These are phyloP conservation scores for Lentithecium fluviatile DNA, from an alignment of 495 filamentous ascomycete species.

Conservation along the genomic window DNA sequence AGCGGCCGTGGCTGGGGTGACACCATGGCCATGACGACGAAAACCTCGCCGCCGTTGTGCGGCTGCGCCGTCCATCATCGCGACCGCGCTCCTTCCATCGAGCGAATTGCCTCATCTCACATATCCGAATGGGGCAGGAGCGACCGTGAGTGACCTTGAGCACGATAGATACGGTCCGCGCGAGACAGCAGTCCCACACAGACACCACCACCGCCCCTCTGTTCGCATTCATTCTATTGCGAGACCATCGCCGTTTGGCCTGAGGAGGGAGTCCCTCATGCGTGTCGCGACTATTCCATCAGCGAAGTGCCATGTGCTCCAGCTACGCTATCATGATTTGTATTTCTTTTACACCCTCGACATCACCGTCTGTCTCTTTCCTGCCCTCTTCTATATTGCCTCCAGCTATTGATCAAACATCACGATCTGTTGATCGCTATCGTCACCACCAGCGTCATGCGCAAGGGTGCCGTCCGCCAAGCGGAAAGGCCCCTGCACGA, in stretches of 20 bases:
- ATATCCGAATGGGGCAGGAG: conserved; percentile 1
- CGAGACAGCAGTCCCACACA: too few species aligned
- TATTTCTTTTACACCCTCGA: neutral
- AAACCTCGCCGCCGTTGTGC: too few species aligned
- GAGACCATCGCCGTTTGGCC: conserved; percentile 31
- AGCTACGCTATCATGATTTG: conserved; percentile 1
- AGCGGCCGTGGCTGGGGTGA: conserved; percentile 15
- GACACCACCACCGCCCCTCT: conserved; percentile 1
- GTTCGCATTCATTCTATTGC: conserved; percentile 24
- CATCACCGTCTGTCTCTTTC: neutral
- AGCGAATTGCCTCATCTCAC: neutral
- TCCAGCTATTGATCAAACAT: neutral
- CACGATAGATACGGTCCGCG: too few species aligned
- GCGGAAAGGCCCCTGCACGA: neutral
- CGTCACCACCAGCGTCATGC: conserved; percentile 18
- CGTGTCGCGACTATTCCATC: neutral
- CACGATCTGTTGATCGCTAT: neutral
- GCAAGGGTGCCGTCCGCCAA: neutral
- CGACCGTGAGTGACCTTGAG: too few species aligned
- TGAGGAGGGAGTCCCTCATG: conserved; percentile 10
- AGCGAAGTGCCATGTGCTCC: neutral
- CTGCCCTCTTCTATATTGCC: neutral
- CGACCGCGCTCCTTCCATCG: neutral
- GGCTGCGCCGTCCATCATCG: conserved; percentile 11
- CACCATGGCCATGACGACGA: conserved; percentile 24